phyloP scores from a whole-genome alignment of 768 basidiomycete genomes.

The Saitozyma podzolica region DNA sequence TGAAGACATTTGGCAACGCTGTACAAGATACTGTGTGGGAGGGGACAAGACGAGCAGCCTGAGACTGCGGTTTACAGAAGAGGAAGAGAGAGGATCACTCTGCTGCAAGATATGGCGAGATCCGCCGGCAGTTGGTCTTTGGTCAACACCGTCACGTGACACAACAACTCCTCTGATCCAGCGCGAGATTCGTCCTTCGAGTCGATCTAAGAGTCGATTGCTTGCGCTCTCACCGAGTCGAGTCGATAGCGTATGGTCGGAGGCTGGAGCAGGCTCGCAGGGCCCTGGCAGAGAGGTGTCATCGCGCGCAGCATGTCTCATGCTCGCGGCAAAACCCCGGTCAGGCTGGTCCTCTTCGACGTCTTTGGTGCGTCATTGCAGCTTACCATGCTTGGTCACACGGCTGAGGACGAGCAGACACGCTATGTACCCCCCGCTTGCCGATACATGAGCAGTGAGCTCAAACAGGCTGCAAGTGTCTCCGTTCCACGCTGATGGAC shows the following conservation, averaged over 20 bases:
- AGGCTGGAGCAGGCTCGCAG: too few species aligned
- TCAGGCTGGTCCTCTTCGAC: slow-evolving; percentile 49
- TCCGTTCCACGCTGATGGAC: not conserved
- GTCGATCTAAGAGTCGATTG: not conserved
- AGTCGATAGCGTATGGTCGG: too few species aligned
- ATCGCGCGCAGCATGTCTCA: not conserved
- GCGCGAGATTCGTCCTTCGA: not conserved
- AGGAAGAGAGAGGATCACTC: too few species aligned
- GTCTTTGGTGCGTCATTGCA: slow-evolving; percentile 39
- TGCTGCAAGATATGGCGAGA: too few species aligned
- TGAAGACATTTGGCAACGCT: slow-evolving; percentile 5
- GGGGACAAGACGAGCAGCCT: too few species aligned
- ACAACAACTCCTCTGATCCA: too few species aligned
- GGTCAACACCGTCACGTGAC: too few species aligned
- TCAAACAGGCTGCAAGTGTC: not conserved
- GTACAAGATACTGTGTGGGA: too few species aligned
- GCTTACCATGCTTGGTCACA: not conserved
- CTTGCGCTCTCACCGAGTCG: not conserved
- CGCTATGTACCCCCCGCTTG: slow-evolving; percentile 45
- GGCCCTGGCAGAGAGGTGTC: too few species aligned
- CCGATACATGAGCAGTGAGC: slow-evolving; percentile 49
- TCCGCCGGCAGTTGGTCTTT: too few species aligned
- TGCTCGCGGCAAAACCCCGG: slow-evolving; percentile 6
- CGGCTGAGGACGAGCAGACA: slow-evolving; percentile 31
- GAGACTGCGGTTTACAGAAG: too few species aligned